These are phyloP conservation scores for Blastocrithidia nonstop DNA, from an alignment of 208 protist species.

Conservation along the genomic window DNA sequence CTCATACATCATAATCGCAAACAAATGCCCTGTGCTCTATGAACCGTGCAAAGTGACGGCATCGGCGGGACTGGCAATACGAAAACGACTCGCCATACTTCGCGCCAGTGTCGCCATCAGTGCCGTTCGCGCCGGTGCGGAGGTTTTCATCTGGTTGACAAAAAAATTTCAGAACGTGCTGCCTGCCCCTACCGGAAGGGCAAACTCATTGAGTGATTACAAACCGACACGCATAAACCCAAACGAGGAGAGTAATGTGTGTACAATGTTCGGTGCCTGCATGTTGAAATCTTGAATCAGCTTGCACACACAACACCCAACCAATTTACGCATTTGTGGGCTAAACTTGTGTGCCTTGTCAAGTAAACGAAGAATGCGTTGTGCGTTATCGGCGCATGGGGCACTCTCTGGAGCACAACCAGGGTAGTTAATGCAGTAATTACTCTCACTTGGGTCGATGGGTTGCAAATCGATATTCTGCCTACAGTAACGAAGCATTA, in stretches of 20 bases:
- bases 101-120: slow-evolving; percentile 74
- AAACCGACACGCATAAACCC: slow-evolving; percentile 62
- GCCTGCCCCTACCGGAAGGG: slow-evolving; percentile 56
- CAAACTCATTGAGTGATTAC: slow-evolving; percentile 45
- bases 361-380: slow-evolving; percentile 71
- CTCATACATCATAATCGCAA: slow-evolving; percentile 80
- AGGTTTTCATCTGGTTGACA: slow-evolving; percentile 68
- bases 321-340: slow-evolving; percentile 66
- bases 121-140: slow-evolving; percentile 66
- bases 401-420: slow-evolving; percentile 55
- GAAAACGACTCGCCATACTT: slow-evolving; percentile 66
- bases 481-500: slow-evolving; percentile 62
- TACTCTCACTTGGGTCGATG: slow-evolving; percentile 72
- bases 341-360: slow-evolving; percentile 74
- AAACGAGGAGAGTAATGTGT: slow-evolving; percentile 46
- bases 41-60: slow-evolving; percentile 29
- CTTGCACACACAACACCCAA: slow-evolving; percentile 78
- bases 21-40: slow-evolving; percentile 49
- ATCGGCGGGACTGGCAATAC: slow-evolving; percentile 53
- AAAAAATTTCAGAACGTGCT: slow-evolving; percentile 85
- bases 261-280: slow-evolving; percentile 75
- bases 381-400: slow-evolving; percentile 73
- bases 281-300: slow-evolving; percentile 86
- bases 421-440: slow-evolving; percentile 70
- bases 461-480: slow-evolving; percentile 74